Conservation (phyloP, 202 grass and related monocot species). For the Cymbopogon flexuosus region DNA sequence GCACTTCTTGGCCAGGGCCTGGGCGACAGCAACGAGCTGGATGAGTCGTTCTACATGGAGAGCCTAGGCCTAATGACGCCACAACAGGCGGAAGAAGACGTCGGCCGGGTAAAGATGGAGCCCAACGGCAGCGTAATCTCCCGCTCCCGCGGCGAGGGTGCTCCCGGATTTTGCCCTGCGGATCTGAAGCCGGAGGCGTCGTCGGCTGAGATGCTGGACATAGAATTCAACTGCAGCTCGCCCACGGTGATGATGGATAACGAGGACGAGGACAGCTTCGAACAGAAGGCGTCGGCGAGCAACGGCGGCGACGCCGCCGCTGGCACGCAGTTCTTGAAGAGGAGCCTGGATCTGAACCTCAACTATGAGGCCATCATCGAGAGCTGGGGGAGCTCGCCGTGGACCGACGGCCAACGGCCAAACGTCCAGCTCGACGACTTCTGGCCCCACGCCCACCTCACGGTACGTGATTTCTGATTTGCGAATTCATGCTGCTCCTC, state of each 20-base stretch:
- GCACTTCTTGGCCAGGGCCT: slow-evolving; percentile 59
- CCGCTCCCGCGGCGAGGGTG: not conserved
- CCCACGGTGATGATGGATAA: slow-evolving; percentile 33
- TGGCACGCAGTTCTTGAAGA: slow-evolving; percentile 26
- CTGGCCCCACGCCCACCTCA: slow-evolving; percentile 44
- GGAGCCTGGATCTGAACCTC: slow-evolving; percentile 58
- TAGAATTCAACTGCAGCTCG: slow-evolving; percentile 51
- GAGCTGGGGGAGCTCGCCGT: slow-evolving; percentile 67
- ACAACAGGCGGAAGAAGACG: slow-evolving; percentile 23
- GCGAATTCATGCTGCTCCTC: not conserved
- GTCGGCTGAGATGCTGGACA: slow-evolving; percentile 37
- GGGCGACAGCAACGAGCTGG: slow-evolving; percentile 33
- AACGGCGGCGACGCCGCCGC: not conserved
- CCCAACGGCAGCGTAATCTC: not conserved
- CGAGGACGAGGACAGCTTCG: slow-evolving; percentile 20
- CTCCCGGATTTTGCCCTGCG: not conserved
- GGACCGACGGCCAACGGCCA: slow-evolving; percentile 72
- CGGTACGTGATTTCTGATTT: slow-evolving; percentile 30
- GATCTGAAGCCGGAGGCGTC: slow-evolving; percentile 29
- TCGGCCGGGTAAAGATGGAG: slow-evolving; percentile 44
- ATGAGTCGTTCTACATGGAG: slow-evolving; percentile 62
- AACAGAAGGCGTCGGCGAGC: slow-evolving; percentile 20
- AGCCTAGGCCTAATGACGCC: slow-evolving; percentile 54
- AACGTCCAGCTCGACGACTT: slow-evolving; percentile 39
- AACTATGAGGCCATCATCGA: slow-evolving; percentile 81